These are phyloP conservation scores for Beauveria sp. DNA, from an alignment of 2,329 filamentous ascomycete genomes.

Conservation along the genomic window DNA sequence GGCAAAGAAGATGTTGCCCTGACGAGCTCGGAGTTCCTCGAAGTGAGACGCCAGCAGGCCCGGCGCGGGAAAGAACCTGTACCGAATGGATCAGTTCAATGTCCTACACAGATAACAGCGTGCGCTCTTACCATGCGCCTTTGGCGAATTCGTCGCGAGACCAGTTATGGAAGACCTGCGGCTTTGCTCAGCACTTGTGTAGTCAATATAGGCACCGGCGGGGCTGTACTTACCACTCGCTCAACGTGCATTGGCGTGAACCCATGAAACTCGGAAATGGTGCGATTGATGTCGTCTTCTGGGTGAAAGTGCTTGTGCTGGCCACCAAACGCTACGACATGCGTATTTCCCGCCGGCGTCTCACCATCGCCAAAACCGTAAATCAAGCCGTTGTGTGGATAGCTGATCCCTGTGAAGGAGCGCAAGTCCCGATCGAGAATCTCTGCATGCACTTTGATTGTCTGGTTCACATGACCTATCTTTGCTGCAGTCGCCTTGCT, in stretches of 20 bases:
- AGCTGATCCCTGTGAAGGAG: conserved; percentile 35
- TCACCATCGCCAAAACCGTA: conserved; percentile 38
- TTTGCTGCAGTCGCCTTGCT: conserved; percentile 28
- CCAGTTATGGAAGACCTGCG: conserved; percentile 40
- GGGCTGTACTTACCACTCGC: conserved; percentile 17
- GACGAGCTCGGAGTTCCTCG: conserved; percentile 29
- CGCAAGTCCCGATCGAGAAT: conserved; percentile 31
- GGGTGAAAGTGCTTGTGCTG: conserved; percentile 35
- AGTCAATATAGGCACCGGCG: too few relatives aligned
- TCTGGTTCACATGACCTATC: conserved; percentile 37
- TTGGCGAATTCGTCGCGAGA: conserved; percentile 38
- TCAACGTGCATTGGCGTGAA: conserved; percentile 26
- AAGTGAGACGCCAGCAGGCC: conserved; percentile 30
- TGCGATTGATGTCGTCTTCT: conserved; percentile 29
- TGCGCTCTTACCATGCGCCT: conserved; percentile 28
- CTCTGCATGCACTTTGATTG: conserved; percentile 39
- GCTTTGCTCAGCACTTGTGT: neutral
- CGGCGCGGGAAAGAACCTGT: conserved; percentile 29
- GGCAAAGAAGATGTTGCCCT: conserved; percentile 38
- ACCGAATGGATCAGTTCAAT: neutral
- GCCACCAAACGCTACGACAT: conserved; percentile 38
- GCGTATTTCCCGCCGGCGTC: conserved; percentile 36
- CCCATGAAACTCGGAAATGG: conserved; percentile 24
- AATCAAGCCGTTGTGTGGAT: conserved; percentile 33
- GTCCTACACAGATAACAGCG: too few relatives aligned